Base-by-base conservation (phyloP, 192 early-diverging fungal genomes). In the Podila horticola region DNA sequence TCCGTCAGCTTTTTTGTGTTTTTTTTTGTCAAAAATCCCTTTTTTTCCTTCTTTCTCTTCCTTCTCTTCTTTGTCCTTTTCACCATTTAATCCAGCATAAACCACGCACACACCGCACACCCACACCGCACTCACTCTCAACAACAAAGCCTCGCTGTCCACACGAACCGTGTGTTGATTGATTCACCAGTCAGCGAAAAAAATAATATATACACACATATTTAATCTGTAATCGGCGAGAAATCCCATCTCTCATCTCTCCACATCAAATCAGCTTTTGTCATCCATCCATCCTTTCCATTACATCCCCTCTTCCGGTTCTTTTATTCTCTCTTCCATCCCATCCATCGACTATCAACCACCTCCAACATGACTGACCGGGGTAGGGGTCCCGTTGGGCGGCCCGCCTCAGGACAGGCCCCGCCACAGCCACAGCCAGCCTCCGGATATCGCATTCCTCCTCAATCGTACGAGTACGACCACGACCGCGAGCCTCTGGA, bases 401-500 rank as follows among this genome's bases (percentile, higher is more conserved):
- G 52, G 52, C 52, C 52, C 52, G 24, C 52, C 52, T 55, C 52
- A 24, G 52, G 52, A 24, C 52, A 24, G 59, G 58, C 51, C 45
- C 26, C 24, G 24, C 62, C 71, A 26, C 26, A 30, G 7, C 28
- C 50, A 6, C 62, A 64, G 3, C 71, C 57, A 28, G 52, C 24
- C 8, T n/a, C 50, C 52, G 52, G 52, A 55, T 55, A 55, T 55
- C 52, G 52, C 52, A 52, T 52, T 52, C 52, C 52, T 12, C 41
- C 41, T 45, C 41, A 15, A 55, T 36, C 34, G 34, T 55, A 55
- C 52, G 52, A 55, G 12, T 55, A 55, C 22, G 52, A 24, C 52
- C 52, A 55, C 9, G 52, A 55, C 52, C 52, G 52, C 20, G 52
- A 55, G 52, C 52, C 52, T n/a, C 52, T 55, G 52, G 52, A 55